Base-by-base conservation (phyloP, 2,329 filamentous ascomycete species). In the Colletotrichum nymphaeae region DNA sequence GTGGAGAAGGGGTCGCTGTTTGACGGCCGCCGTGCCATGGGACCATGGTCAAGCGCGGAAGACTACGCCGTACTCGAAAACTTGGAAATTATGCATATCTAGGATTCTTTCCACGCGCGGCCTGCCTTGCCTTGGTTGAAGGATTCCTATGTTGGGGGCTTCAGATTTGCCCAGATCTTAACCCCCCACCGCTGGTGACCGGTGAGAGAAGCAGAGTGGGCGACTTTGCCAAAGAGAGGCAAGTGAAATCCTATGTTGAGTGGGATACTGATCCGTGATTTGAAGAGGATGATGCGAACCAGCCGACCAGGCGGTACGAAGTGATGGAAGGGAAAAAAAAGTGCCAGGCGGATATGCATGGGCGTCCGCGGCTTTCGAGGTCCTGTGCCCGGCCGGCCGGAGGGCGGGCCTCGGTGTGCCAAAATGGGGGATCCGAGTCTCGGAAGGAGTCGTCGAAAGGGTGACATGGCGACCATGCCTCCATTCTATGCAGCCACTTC, bases 291-390 rank as follows among this genome's bases (percentile, higher is more conserved):
- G 37, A 16, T 42, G 37, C 37, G 37, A 42, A 42, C 14, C 14
- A 42, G 37, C 37, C 37, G 37, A 42, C 42, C 7, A 49, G 16
- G 42, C 42, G 42, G 42, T n/a, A 49, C 42, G 42, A 49, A 49
- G 7, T 8, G 8, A 49, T n/a, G 42, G 42, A n/a, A 49, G 42
- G 42, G n/a, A 9, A 7, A 55, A 28, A 24, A 22, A 26, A 12
- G 32, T 14, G 52, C 32, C 63, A 57, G 60, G 28, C 60, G 62
- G 60, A 12, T 35, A 69, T 66, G 62, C 62, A 69, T 28, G 37
- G 37, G 14, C 37, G 53, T 24, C 53, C 53, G 53, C 62, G 67
- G 67, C 35, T 49, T 16, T 63, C 37, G 24, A 37, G 37, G 42
- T 11, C 56, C 11, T 37, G 5, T 49, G 42, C 42, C 59, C 42